Conservation (phyloP, 352 stramenopile genomes). For the Hyaloperonospora brassicae region DNA sequence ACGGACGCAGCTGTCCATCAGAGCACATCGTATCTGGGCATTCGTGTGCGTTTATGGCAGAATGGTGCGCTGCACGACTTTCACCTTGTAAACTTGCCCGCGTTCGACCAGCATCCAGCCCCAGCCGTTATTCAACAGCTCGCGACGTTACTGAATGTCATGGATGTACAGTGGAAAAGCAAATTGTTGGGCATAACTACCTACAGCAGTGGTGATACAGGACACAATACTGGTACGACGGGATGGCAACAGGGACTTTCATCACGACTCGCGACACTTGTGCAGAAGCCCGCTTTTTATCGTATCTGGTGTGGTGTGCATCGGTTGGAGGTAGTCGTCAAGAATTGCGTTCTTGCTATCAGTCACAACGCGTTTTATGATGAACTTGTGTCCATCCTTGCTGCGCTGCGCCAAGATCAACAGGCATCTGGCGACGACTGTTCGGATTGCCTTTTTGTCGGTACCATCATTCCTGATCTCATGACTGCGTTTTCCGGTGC, state of each 20-base stretch:
- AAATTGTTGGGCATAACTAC: constrained; percentile 50
- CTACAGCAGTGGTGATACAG: constrained; percentile 33
- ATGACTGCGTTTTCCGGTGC: constrained; percentile 21
- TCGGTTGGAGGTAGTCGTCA: constrained; percentile 52
- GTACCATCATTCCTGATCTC: constrained; percentile 38
- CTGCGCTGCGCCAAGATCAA: constrained; percentile 27
- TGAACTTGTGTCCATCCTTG: constrained; percentile 38
- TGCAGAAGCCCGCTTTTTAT: constrained; percentile 43
- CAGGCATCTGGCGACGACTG: constrained; percentile 6
- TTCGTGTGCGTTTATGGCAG: constrained; percentile 51
- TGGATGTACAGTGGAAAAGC: constrained; percentile 42
- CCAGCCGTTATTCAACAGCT: constrained; percentile 31
- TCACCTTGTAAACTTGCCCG: constrained; percentile 40
- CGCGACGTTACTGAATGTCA: constrained; percentile 32
- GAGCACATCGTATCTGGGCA: constrained; percentile 43
- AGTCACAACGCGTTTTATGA: constrained; percentile 47
- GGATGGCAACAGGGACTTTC: constrained; percentile 43
- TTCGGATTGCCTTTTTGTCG: constrained; percentile 12
- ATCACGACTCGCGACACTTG: constrained; percentile 33
- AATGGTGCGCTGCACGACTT: constrained; percentile 46
- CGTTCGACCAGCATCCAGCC: constrained; percentile 37
- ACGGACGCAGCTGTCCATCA: constrained; percentile 46
- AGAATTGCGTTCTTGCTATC: constrained; percentile 40
- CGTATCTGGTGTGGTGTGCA: constrained; percentile 54
- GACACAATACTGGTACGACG: constrained; percentile 34